Evolutionary conservation across 2,329 filamentous ascomycete species (phyloP).

Genomic region (Stenocarpella maydis): DNA sequence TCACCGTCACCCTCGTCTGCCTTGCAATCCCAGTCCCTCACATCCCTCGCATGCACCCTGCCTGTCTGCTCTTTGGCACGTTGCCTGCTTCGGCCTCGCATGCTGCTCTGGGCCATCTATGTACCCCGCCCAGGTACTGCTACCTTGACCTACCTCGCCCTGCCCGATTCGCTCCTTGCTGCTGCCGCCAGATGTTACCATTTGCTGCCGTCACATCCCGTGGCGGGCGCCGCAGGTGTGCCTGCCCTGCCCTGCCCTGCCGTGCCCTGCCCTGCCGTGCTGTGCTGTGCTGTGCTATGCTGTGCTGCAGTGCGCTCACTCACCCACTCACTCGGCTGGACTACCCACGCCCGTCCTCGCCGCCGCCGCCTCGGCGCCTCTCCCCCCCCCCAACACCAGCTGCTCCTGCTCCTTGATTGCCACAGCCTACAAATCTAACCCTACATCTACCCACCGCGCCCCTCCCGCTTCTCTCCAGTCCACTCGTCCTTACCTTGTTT

Average conservation of each 20-base stretch:
- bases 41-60: constrained; percentile 2
- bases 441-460: constrained; percentile 32
- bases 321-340: constrained; percentile 30
- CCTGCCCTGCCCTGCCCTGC: constrained; percentile 7
- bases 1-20: neutral
- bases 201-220: constrained; percentile 21
- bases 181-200: constrained; percentile 12
- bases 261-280: no score
- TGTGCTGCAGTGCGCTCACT: constrained; percentile 15
- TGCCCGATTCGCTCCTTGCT: neutral
- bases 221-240: constrained; percentile 22
- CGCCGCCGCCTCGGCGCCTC: neutral
- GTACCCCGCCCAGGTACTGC: constrained; percentile 19
- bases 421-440: constrained; percentile 34
- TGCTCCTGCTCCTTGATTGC: constrained; percentile 26
- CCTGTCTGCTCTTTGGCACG: constrained; percentile 7
- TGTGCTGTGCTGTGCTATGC: no score
- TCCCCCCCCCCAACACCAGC: constrained; percentile 25
- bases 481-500: constrained; percentile 22
- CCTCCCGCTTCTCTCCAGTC: constrained; percentile 29
- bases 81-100: constrained; percentile 22
- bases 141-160: constrained; percentile 1
- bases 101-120: constrained; percentile 23
- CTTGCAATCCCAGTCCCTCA: constrained; percentile 27
- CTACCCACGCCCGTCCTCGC: constrained; percentile 30